A percentile compares a stretch with the other conserved stretches of the same genome.
phyloP scores from a whole-genome alignment of 1,284 basidiomycete genomes.

The Athelia sp. region DNA sequence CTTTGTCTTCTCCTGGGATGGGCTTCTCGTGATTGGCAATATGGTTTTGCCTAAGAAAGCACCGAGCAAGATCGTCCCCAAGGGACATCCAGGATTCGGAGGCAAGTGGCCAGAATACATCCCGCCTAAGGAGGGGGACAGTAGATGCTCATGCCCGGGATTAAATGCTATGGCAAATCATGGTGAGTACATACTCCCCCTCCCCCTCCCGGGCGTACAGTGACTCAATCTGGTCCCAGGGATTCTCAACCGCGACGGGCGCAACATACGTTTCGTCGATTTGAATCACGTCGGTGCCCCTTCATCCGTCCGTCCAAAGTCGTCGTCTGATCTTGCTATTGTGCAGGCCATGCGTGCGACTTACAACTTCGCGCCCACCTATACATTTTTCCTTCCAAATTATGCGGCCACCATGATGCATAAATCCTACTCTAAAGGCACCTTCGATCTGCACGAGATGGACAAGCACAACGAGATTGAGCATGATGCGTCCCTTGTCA shows the following conservation, averaged over 20 bases:
- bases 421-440: constrained; percentile 50
- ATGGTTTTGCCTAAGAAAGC: constrained; percentile 43
- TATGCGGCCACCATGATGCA: constrained; percentile 40
- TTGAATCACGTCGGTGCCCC: constrained; percentile 23
- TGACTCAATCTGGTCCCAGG: constrained; percentile 34
- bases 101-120: constrained; percentile 68
- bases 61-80: constrained; percentile 47
- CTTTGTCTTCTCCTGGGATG: neutral
- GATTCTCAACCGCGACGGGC: constrained; percentile 63
- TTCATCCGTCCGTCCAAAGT: no score
- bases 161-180: constrained; percentile 75
- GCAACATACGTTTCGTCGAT: constrained; percentile 61
- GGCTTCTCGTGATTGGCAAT: constrained; percentile 28
- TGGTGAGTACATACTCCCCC: constrained; percentile 35
- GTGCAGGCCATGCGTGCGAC: constrained; percentile 37
- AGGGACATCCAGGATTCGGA: constrained; percentile 50
- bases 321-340: no score
- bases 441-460: constrained; percentile 60
- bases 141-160: constrained; percentile 64
- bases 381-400: constrained; percentile 59
- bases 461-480: constrained; percentile 74
- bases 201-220: neutral
- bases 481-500: constrained; percentile 68
- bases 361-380: constrained; percentile 66
- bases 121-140: constrained; percentile 54